Conservation (phyloP, 768 basidiomycete species). For the Amanita rimosa region DNA sequence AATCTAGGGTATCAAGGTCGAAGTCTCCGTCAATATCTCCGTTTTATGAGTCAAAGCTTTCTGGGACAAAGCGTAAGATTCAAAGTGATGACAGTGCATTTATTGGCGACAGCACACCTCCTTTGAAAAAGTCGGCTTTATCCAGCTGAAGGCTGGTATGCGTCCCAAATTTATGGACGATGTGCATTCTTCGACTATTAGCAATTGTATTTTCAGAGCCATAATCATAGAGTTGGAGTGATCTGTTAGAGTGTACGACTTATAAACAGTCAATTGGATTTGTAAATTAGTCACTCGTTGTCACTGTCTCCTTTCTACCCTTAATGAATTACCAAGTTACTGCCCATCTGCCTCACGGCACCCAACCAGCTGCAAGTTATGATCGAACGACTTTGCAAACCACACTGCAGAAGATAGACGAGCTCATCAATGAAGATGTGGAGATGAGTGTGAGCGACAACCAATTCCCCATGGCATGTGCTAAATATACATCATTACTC, state of each 20-base stretch:
- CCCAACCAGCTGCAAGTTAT: neutral
- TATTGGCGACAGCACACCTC: slow-evolving; percentile 42
- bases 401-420: slow-evolving; percentile 40
- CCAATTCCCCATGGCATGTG: too few species aligned
- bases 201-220: slow-evolving; percentile 14
- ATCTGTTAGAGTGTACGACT: neutral
- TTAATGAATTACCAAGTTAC: neutral
- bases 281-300: neutral
- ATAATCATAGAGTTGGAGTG: slow-evolving; percentile 1
- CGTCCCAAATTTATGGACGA: slow-evolving; percentile 2
- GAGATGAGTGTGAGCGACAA: slow-evolving; percentile 52
- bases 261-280: neutral
- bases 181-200: neutral
- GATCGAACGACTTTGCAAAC: slow-evolving; percentile 1
- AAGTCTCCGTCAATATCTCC: slow-evolving; percentile 35
- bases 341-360: neutral
- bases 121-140: slow-evolving; percentile 56
- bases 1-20: slow-evolving; percentile 22
- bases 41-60: slow-evolving; percentile 39
- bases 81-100: slow-evolving; percentile 34
- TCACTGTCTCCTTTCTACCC: neutral
- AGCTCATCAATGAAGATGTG: slow-evolving; percentile 53
- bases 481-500: neutral
- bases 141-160: slow-evolving; percentile 14
- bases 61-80: slow-evolving; percentile 70